Percentiles rank a stretch among this genome's conserved stretches.
phyloP scores from a whole-genome alignment of 192 early-diverging fungal genomes.

The Entophlyctis helioformis region DNA sequence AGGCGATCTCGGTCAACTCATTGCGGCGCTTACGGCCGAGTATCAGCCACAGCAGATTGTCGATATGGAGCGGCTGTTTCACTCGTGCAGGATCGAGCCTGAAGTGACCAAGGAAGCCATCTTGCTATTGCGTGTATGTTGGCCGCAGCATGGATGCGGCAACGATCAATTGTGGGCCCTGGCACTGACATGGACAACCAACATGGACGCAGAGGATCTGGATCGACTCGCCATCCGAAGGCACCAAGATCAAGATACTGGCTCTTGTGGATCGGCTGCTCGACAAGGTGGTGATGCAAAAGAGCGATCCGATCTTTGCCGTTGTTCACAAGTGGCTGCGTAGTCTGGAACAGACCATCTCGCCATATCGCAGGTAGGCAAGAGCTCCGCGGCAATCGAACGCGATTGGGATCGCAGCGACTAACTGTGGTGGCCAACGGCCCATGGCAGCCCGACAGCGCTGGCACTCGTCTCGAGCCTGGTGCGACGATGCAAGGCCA shows the following conservation, averaged over 20 bases:
- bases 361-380: slow-evolving; percentile 4
- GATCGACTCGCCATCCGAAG: slow-evolving; percentile 13
- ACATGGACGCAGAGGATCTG: slow-evolving; percentile 13
- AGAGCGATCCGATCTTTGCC: slow-evolving; percentile 14
- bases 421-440: too few species aligned
- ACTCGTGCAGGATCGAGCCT: slow-evolving; percentile 20
- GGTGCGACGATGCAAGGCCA: too few species aligned
- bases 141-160: too few species aligned
- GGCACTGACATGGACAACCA: too few species aligned
- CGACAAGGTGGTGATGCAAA: slow-evolving; percentile 14
- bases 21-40: slow-evolving; percentile 13
- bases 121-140: slow-evolving; percentile 6
- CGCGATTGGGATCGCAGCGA: too few species aligned
- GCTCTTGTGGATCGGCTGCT: slow-evolving; percentile 18
- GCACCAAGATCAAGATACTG: slow-evolving; percentile 11
- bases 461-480: too few species aligned
- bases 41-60: slow-evolving; percentile 5
- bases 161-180: too few species aligned
- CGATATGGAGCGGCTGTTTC: slow-evolving; percentile 24
- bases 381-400: too few species aligned
- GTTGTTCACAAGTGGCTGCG: slow-evolving; percentile 18
- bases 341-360: slow-evolving; percentile 19
- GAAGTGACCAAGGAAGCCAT: slow-evolving; percentile 21
- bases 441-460: too few species aligned
- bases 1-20: slow-evolving; percentile 2